Base-by-base conservation (phyloP, 208 protist genomes). In the Trypanosoma cruzi region DNA sequence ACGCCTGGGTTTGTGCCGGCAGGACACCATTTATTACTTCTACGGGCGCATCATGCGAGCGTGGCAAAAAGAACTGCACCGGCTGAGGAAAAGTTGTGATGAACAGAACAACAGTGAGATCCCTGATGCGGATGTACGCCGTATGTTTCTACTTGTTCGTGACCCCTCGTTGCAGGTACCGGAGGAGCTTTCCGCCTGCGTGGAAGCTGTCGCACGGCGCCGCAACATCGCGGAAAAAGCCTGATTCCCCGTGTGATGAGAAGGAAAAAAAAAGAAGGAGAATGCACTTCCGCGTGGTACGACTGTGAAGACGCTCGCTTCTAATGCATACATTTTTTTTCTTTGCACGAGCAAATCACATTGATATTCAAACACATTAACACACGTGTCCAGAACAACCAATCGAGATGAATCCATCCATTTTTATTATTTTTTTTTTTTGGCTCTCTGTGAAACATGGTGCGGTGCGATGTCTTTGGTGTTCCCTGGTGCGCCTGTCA, bases 131-230 rank as follows among this genome's bases (percentile, higher is more conserved):
- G 84, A 90, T 71, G 75, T 91, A 29, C 53, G 66, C 48, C 79
- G 75, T 52, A 92, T 96, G 87, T 53, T 82, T 29, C 61, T 57
- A 13, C 74, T 96, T 32, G 88, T 91, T 42, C 73, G 73, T 20
- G 90, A 96, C 59, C 72, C 84, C 40, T 84, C 85, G 20, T 65
- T 96, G 49, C 87, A 96, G 78, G 55, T 96, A 18, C 79, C 87
- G 13, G 73, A 71, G 29, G 90, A 96, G 60, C 72, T 93, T 14
- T 68, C 69, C 32, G 60, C 77, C 5, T 71, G 90, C 31, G 88
- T 93, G 14, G 84, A 93, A 44, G 81, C 85, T 4, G 81, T 92
- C 29, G 70, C 71, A 4, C 55, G 62, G 16, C 61, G 57, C 14
- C 37, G 75, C 4, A 52, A 54, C 4, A 40, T 69, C 42, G 1